Evolutionary conservation across 2,329 filamentous ascomycete species (phyloP), one percentile per base, ranked within the genome.

Genomic region (Cadophora sp.): DNA sequence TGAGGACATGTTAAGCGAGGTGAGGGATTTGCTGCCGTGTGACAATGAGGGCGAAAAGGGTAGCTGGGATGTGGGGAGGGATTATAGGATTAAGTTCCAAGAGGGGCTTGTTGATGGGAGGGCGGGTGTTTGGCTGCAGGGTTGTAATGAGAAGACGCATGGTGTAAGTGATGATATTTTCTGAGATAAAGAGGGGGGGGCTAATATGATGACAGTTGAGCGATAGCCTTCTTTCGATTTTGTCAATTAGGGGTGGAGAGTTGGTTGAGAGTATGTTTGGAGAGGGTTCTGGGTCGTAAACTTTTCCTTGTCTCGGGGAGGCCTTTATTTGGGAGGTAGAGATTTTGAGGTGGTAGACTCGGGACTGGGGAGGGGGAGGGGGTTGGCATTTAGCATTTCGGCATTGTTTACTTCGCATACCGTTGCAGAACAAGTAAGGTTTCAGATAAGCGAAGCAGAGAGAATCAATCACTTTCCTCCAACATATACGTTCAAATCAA

Each of bases 141-240:
- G 95, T 39, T 97, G 94, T 81, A 96, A 94, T 78, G 94, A 98
- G 82, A 88, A 85, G 69, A 97, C 94, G 41, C 95, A 98, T 79
- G 95, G 95, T 67, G 91, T 95, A 86, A 88, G 91, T 89, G 66
- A 60, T 22, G 22, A 60, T 22, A 24, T 63, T 30, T 59, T 45
- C 4, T 36, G 60, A 18, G 51, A 33, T 60, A 8, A 20, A 11
- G 11, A 48, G 3, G 22, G 6, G 14, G 7, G 22, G 39, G 18
- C 66, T 69, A 33, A 66, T 22, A 27, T 33, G 58, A 24, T 11
- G 1, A 8, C 74, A 91, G 88, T 80, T 96, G 80, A 93, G 92
- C 77, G 92, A 96, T 79, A 93, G 90, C 56, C 84, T 96, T 62
- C 84, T 96, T 62, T 95, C 92, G 1, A 91, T 96, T 69, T 82